Evolutionary conservation across 441 rosid species (phyloP).

Genomic region (Pelargonium citronellum): DNA sequence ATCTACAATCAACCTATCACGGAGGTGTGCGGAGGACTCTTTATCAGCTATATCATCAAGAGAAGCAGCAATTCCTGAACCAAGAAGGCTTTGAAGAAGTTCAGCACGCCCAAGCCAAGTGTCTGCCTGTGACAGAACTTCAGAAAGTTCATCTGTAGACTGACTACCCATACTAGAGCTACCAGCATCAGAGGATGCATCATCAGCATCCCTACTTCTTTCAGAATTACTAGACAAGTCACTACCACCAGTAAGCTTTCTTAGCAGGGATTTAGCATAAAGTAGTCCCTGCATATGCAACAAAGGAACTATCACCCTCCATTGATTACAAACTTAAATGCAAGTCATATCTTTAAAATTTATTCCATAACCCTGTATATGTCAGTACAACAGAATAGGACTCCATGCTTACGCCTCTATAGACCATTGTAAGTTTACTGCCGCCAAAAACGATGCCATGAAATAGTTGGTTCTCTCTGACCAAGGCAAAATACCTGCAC

Average conservation of each 20-base stretch:
- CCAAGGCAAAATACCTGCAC: constrained; percentile 56
- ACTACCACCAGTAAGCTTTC: constrained; percentile 64
- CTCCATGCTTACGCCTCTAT: neutral
- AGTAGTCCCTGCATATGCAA: constrained; percentile 63
- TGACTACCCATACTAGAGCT: constrained; percentile 88
- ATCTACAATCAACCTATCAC: constrained; percentile 83
- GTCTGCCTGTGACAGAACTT: constrained; percentile 63
- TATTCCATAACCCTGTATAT: neutral
- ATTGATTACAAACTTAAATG: constrained; percentile 7
- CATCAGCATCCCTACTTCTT: constrained; percentile 74
- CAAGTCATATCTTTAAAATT: constrained; percentile 1
- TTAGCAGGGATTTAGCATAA: constrained; percentile 75
- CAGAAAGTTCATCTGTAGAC: constrained; percentile 73
- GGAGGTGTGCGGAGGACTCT: constrained; percentile 71
- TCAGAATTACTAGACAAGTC: constrained; percentile 55
- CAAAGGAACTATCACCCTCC: constrained; percentile 16
- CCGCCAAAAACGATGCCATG: constrained; percentile 7
- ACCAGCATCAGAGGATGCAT: constrained; percentile 89
- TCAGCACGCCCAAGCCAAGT: constrained; percentile 92
- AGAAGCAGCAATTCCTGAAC: constrained; percentile 95
- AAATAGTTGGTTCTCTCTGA: constrained; percentile 10
- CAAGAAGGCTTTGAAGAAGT: constrained; percentile 94
- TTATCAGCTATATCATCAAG: constrained; percentile 92
- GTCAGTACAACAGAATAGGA: constrained; percentile 5
- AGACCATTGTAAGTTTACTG: constrained; percentile 6